Conservation (phyloP, 805 yeast species). For the Myxozyma vanderwaltii region DNA sequence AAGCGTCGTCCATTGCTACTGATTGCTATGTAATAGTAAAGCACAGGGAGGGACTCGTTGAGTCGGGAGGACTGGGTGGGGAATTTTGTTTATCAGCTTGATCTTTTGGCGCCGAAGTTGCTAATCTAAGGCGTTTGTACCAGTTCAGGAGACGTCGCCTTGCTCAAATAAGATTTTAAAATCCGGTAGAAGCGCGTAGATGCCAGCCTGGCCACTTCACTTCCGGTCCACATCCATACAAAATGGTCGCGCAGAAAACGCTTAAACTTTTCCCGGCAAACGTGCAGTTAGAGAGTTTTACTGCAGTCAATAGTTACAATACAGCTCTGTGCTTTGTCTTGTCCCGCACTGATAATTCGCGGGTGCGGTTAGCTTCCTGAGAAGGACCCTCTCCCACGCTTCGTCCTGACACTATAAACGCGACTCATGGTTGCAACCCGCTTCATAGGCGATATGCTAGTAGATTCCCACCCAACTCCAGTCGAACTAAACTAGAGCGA, state of each 20-base stretch:
- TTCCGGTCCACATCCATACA: not conserved
- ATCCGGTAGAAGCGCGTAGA: not conserved
- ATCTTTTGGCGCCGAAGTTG: not conserved
- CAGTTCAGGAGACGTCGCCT: not conserved
- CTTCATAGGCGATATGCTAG: too few species aligned
- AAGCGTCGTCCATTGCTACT: constrained; percentile 30
- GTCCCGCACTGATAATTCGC: too few species aligned
- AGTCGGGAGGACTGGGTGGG: not conserved
- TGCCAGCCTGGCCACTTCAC: constrained; percentile 15
- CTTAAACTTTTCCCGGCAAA: not conserved
- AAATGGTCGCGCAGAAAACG: not conserved
- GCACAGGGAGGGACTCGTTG: not conserved
- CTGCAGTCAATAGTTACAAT: too few species aligned
- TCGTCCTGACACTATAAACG: too few species aligned
- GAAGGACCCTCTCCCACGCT: too few species aligned
- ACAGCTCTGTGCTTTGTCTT: too few species aligned
- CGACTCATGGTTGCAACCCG: too few species aligned
- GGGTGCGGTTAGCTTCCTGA: too few species aligned
- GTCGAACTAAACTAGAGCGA: too few species aligned
- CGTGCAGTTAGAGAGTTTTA: too few species aligned
- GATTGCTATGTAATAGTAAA: not conserved
- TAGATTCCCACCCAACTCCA: too few species aligned
- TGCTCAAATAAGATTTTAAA: not conserved
- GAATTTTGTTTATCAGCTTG: not conserved
- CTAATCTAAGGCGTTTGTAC: constrained; percentile 3